Conservation (phyloP, 148 eudicot genomes). For the Fagopyrum homotropicum region DNA sequence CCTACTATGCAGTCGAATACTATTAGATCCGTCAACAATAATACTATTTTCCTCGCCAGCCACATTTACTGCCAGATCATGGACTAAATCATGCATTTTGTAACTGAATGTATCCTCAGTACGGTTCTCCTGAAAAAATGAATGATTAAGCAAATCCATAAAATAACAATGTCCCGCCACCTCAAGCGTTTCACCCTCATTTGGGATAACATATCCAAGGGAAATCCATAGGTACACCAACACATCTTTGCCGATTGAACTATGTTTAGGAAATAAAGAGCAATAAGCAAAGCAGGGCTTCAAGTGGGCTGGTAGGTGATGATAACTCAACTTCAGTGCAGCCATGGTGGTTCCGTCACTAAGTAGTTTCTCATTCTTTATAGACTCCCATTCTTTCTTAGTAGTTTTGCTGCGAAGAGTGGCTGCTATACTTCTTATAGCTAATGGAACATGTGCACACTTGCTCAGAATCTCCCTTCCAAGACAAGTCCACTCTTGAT, state of each 20-base stretch:
- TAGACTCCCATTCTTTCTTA: neutral
- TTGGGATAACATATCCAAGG: neutral
- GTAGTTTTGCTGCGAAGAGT: neutral
- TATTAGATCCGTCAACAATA: no score
- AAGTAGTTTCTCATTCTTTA: neutral
- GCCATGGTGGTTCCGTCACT: neutral
- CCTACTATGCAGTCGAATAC: no score
- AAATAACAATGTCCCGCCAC: neutral
- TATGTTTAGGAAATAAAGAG: neutral
- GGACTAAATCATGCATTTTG: slow-evolving; percentile 7
- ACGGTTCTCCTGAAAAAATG: slow-evolving; percentile 9
- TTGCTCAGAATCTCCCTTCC: neutral
- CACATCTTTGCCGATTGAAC: neutral
- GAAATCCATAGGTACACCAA: slow-evolving; percentile 11
- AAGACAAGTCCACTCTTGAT: neutral
- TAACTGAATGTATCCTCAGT: neutral
- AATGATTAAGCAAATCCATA: neutral
- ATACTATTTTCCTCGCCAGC: no score
- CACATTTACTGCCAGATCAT: neutral
- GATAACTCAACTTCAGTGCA: slow-evolving; percentile 7
- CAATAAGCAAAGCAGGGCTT: slow-evolving; percentile 17
- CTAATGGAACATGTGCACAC: neutral
- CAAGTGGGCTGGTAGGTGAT: neutral
- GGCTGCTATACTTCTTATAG: neutral
- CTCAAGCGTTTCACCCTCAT: neutral